phyloP scores from a whole-genome alignment of 2,329 filamentous ascomycete genomes.

The Rachicladosporium sp. region DNA sequence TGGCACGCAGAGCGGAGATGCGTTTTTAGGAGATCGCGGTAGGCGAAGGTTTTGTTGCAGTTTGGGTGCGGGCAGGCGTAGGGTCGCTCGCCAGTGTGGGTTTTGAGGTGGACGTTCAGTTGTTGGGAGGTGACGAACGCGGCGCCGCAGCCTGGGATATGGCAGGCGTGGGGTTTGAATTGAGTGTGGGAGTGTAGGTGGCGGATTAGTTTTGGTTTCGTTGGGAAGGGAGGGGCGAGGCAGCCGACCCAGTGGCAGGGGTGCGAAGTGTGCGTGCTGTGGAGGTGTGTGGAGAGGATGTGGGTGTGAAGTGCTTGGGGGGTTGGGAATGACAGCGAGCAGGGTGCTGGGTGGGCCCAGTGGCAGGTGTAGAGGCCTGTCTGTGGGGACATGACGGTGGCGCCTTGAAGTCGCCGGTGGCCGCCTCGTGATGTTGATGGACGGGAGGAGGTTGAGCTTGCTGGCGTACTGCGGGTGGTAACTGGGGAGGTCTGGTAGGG shows the following conservation, averaged over 20 bases:
- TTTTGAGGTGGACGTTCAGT: slow-evolving; percentile 53
- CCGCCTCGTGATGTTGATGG: slow-evolving; percentile 4
- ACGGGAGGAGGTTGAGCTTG: slow-evolving; percentile 4
- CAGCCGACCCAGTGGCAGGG: slow-evolving; percentile 42
- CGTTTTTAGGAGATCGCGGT: slow-evolving; percentile 36
- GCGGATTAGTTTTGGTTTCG: slow-evolving; percentile 47
- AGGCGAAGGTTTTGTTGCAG: slow-evolving; percentile 44
- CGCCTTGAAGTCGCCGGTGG: slow-evolving; percentile 6
- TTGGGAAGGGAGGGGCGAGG: slow-evolving; percentile 31
- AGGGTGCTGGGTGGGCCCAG: slow-evolving; percentile 3
- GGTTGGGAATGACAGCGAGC: slow-evolving; percentile 26
- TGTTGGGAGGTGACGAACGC: slow-evolving; percentile 56
- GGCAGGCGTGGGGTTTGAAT: slow-evolving; percentile 34
- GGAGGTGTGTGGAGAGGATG: slow-evolving; percentile 37
- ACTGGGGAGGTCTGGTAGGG: slow-evolving; percentile 1
- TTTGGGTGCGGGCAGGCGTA: slow-evolving; percentile 37
- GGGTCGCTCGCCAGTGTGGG: slow-evolving; percentile 54
- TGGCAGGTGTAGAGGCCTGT: slow-evolving; percentile 4
- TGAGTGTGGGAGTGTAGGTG: slow-evolving; percentile 56
- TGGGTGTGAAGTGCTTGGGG: slow-evolving; percentile 46
- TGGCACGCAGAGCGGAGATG: slow-evolving; percentile 55
- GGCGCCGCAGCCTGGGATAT: slow-evolving; percentile 43
- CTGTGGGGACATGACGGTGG: slow-evolving; percentile 2
- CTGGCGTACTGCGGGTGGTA: slow-evolving; percentile 4
- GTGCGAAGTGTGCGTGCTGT: slow-evolving; percentile 21